Conservation (phyloP, 768 basidiomycete species). For the Cystofilobasidium capitatum region DNA sequence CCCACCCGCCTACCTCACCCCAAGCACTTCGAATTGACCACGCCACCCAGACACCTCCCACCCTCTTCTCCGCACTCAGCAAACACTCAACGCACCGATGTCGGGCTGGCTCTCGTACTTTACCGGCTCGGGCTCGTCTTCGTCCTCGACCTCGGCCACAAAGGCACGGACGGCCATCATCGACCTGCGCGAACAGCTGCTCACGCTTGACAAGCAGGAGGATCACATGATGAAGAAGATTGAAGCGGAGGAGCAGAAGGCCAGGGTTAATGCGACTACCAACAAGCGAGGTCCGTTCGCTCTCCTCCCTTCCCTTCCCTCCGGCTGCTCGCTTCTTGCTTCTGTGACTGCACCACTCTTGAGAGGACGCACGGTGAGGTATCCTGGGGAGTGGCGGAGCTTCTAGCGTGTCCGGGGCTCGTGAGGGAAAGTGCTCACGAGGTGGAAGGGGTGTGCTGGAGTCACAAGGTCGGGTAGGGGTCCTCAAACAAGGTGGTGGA, state of each 20-base stretch:
- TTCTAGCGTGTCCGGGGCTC: too few relatives aligned
- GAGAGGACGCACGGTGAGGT: not conserved
- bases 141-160: slow-evolving; percentile 57
- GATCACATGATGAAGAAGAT: slow-evolving; percentile 93
- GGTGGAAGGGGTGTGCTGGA: slow-evolving; percentile 7
- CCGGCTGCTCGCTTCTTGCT: too few relatives aligned
- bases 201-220: slow-evolving; percentile 99
- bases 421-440: not conserved
- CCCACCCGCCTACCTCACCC: too few relatives aligned
- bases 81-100: slow-evolving; percentile 34
- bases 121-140: slow-evolving; percentile 55
- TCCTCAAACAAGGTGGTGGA: too few relatives aligned
- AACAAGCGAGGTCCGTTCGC: slow-evolving; percentile 72
- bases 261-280: slow-evolving; percentile 79
- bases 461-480: too few relatives aligned
- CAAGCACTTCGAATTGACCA: too few relatives aligned
- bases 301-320: not conserved
- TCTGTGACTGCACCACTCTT: too few relatives aligned
- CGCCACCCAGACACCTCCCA: too few relatives aligned
- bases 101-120: slow-evolving; percentile 73
- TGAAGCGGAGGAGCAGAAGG: slow-evolving; percentile 85
- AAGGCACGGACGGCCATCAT: slow-evolving; percentile 84
- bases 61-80: too few relatives aligned
- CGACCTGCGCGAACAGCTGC: slow-evolving; percentile 77
- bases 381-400: not conserved